Percentiles rank a stretch among this genome's conserved stretches.
Conservation (phyloP, 2,329 filamentous ascomycete species). For the Leptographium lundbergii region DNA sequence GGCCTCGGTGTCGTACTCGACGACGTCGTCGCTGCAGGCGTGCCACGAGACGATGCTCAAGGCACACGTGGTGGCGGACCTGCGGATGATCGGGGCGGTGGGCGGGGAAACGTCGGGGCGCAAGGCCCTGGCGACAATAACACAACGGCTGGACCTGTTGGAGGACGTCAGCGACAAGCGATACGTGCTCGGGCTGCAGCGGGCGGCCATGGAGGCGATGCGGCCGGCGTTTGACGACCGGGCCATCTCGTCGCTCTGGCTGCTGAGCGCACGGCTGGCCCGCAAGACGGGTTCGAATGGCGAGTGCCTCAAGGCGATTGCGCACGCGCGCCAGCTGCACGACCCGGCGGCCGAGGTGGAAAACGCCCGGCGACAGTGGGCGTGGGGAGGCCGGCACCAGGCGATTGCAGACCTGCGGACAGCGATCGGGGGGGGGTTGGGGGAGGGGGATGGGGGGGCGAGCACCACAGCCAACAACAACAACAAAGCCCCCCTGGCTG, state of each 20-base stretch:
- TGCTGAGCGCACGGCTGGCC: slow-evolving; percentile 72
- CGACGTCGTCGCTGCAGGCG: slow-evolving; percentile 68
- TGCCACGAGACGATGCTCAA: slow-evolving; percentile 78
- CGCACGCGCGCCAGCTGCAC: slow-evolving; percentile 74
- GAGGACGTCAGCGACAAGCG: slow-evolving; percentile 89
- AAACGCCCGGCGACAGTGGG: slow-evolving; percentile 86
- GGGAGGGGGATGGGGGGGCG: background rate
- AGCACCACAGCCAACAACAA: background rate
- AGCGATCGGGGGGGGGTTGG: slow-evolving; percentile 44
- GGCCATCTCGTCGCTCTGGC: slow-evolving; percentile 74
- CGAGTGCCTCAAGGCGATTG: slow-evolving; percentile 85
- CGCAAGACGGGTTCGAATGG: slow-evolving; percentile 73
- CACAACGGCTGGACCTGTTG: slow-evolving; percentile 72
- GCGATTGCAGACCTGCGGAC: slow-evolving; percentile 85
- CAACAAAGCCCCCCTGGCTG: slow-evolving; percentile 32
- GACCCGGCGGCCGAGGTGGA: slow-evolving; percentile 87
- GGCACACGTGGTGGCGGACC: slow-evolving; percentile 75
- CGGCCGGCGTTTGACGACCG: slow-evolving; percentile 54
- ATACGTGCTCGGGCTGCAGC: slow-evolving; percentile 73
- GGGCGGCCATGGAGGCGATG: slow-evolving; percentile 75
- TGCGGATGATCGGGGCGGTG: slow-evolving; percentile 59
- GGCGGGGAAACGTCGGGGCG: slow-evolving; percentile 24
- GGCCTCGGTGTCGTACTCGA: slow-evolving; percentile 60
- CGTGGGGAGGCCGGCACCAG: slow-evolving; percentile 83
- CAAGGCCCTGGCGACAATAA: slow-evolving; percentile 40